phyloP scores from a whole-genome alignment of 306 rosid species.

The Sphenostylis stenocarpa region DNA sequence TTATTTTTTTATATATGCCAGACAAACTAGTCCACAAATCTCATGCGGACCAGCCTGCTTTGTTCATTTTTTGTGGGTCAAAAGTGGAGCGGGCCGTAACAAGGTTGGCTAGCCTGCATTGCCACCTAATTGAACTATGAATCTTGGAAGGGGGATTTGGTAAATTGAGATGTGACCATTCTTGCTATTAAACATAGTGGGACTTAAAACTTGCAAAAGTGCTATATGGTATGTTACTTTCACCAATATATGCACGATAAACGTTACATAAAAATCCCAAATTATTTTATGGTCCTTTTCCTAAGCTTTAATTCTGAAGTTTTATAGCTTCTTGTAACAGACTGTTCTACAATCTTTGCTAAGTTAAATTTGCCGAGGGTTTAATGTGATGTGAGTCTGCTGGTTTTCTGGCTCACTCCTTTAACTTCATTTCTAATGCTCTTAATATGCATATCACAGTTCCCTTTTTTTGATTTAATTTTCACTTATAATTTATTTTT shows the following conservation, averaged over 20 bases:
- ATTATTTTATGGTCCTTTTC: neutral
- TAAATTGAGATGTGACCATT: neutral
- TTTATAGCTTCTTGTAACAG: neutral
- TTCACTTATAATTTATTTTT: neutral
- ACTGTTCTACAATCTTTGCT: neutral
- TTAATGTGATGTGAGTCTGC: neutral
- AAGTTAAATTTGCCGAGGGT: neutral
- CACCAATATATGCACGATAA: neutral
- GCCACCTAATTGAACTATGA: neutral
- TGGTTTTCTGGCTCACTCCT: too few species aligned
- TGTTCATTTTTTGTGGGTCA: too few species aligned
- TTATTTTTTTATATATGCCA: too few species aligned
- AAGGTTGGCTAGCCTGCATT: too few species aligned
- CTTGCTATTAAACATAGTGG: neutral
- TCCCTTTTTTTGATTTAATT: neutral
- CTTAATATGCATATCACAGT: neutral
- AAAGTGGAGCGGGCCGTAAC: too few species aligned
- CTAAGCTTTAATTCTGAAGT: neutral
- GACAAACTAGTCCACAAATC: too few species aligned
- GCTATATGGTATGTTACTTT: neutral
- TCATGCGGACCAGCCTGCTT: too few species aligned
- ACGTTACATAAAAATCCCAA: neutral
- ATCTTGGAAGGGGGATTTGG: neutral
- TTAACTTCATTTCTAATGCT: too few species aligned
- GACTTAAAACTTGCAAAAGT: neutral